Evolutionary conservation across 352 stramenopile species (phyloP).

Genomic region (Phytophthora kernoviae): DNA sequence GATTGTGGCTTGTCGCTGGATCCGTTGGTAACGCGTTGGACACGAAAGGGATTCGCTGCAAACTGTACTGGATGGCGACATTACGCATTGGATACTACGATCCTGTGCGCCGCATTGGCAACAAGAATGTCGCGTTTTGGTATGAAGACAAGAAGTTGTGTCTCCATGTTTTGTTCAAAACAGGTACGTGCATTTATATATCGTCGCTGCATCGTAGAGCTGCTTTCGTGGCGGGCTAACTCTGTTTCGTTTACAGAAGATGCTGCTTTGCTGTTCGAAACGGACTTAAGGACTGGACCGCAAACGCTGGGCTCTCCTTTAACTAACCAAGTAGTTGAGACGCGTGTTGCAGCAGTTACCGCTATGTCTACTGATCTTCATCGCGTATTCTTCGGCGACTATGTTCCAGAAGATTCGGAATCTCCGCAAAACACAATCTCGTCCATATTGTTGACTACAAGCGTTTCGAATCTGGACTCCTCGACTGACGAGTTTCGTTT

Average conservation of each 20-base stretch:
- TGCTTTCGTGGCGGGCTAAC: not conserved
- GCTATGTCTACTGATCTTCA: not conserved
- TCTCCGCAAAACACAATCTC: not conserved
- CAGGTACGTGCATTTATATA: not conserved
- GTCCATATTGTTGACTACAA: not conserved
- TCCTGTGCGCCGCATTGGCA: not conserved
- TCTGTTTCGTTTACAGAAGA: not conserved
- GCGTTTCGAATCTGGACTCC: not conserved
- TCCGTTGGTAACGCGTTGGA: slow-evolving; percentile 12
- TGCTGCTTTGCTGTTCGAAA: slow-evolving; percentile 1
- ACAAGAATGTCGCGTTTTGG: slow-evolving; percentile 12
- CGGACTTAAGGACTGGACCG: not conserved
- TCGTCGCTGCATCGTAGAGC: not conserved
- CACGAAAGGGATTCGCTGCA: slow-evolving; percentile 16
- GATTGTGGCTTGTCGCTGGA: slow-evolving; percentile 19
- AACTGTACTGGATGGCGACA: slow-evolving; percentile 6
- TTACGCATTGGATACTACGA: slow-evolving; percentile 18
- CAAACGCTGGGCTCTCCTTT: not conserved
- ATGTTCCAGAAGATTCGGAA: not conserved
- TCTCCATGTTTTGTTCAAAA: slow-evolving; percentile 3
- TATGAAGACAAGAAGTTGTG: slow-evolving; percentile 15
- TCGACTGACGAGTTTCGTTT: not conserved
- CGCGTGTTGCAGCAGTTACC: not conserved
- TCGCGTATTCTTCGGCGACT: not conserved
- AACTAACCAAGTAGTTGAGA: not conserved